A percentile compares a stretch with the other conserved stretches of the same genome.
Evolutionary conservation across 345 rosid species (phyloP).

Genomic region (Ceriops decandra): DNA sequence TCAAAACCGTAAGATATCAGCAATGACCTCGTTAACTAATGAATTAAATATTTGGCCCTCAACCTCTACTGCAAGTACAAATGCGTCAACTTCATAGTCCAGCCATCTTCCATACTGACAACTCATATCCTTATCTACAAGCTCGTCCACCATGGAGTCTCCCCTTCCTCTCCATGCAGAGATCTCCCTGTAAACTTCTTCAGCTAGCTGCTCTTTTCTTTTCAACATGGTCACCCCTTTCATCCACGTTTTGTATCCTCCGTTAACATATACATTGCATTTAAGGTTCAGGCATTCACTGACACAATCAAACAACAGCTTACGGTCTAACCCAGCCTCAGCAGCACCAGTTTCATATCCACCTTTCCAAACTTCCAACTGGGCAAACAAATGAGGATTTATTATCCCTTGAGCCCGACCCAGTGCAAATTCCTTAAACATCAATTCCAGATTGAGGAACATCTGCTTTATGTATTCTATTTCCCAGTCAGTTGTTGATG

Average conservation of each 20-base stretch:
- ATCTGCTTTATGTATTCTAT: constrained; percentile 60
- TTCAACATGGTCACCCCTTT: constrained; percentile 50
- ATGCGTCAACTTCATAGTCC: constrained; percentile 66
- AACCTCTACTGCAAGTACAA: constrained; percentile 52
- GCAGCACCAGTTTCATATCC: constrained; percentile 14
- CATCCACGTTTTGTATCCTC: constrained; percentile 54
- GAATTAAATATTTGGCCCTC: constrained; percentile 48
- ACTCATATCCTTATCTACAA: constrained; percentile 92
- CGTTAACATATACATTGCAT: constrained; percentile 47
- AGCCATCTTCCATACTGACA: constrained; percentile 74
- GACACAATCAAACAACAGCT: constrained; percentile 63
- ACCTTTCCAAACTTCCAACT: constrained; percentile 49
- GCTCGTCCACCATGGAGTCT: constrained; percentile 86
- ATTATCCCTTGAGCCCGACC: constrained; percentile 43
- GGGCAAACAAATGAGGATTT: constrained; percentile 61
- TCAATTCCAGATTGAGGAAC: constrained; percentile 50
- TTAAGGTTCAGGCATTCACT: constrained; percentile 64
- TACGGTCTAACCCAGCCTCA: constrained; percentile 48
- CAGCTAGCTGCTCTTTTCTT: constrained; percentile 54
- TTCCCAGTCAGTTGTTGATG: constrained; percentile 46
- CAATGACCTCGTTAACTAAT: constrained; percentile 62
- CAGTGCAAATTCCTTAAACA: constrained; percentile 60
- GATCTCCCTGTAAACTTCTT: constrained; percentile 72
- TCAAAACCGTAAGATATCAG: constrained; percentile 37
- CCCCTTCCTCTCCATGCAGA: constrained; percentile 57